phyloP scores from a whole-genome alignment of 202 grass and related monocot genomes.

The Carex arenaria region DNA sequence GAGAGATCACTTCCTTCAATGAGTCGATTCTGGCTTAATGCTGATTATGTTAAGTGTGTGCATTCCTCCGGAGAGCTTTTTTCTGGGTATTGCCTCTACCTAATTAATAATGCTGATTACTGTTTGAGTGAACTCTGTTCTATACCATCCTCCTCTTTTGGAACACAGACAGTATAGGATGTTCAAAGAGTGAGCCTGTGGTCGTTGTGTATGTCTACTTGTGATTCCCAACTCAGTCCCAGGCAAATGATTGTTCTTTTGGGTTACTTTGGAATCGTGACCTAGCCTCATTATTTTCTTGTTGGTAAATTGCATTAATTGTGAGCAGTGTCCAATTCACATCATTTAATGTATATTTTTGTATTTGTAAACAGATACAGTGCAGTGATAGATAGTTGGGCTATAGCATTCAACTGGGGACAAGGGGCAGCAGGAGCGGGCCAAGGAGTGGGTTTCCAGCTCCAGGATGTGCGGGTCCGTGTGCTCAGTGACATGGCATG shows the following conservation, averaged over 20 bases:
- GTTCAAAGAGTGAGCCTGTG: neutral
- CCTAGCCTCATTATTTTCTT: neutral
- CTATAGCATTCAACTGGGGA: conserved; percentile 79
- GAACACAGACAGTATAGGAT: neutral
- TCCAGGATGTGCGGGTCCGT: conserved; percentile 66
- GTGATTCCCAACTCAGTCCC: neutral
- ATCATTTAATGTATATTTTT: neutral
- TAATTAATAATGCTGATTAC: neutral
- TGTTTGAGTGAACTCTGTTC: neutral
- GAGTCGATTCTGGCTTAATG: conserved; percentile 87
- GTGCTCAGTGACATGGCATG: conserved; percentile 70
- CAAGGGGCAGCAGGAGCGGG: conserved; percentile 75
- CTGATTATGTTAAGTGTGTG: conserved; percentile 82
- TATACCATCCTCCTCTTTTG: neutral
- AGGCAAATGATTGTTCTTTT: neutral
- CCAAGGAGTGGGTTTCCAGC: conserved; percentile 63
- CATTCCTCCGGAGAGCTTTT: conserved; percentile 75
- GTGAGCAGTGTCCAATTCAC: neutral
- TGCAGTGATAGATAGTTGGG: conserved; percentile 70
- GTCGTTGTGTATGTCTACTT: neutral
- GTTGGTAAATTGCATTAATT: neutral
- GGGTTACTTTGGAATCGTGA: neutral
- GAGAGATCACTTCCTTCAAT: conserved; percentile 73
- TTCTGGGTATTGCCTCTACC: conserved; percentile 51
- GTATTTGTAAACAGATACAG: conserved; percentile 52